Evolutionary conservation across 2,329 filamentous ascomycete genomes (phyloP).

Genomic region (Didymella pomorum): DNA sequence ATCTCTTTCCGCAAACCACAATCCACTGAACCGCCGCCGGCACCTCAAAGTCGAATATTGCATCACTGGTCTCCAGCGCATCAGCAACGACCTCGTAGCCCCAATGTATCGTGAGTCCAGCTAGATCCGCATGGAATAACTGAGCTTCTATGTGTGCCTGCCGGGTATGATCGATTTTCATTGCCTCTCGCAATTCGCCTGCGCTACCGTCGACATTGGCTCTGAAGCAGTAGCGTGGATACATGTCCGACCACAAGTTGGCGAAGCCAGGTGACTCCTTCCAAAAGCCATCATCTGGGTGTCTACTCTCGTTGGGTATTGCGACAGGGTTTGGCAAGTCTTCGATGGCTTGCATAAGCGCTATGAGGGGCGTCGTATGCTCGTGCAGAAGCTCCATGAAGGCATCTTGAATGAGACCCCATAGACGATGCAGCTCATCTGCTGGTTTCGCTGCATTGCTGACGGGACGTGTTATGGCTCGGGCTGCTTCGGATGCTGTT

Average conservation of each 20-base stretch:
- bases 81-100: constrained; percentile 19
- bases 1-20: not conserved
- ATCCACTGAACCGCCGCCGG: constrained; percentile 9
- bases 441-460: not conserved
- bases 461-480: constrained; percentile 16
- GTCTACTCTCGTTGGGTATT: not conserved
- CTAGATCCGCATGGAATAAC: constrained; percentile 3
- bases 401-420: constrained; percentile 13
- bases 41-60: constrained; percentile 17
- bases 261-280: constrained; percentile 10
- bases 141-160: constrained; percentile 17
- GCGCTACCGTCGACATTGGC: not conserved
- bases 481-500: constrained; percentile 14
- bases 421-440: constrained; percentile 7
- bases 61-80: constrained; percentile 10
- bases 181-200: not conserved
- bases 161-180: not conserved
- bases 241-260: constrained; percentile 16
- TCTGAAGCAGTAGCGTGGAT: constrained; percentile 9
- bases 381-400: constrained; percentile 12
- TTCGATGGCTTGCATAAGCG: constrained; percentile 16
- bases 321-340: constrained; percentile 5
- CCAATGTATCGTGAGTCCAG: constrained; percentile 14
- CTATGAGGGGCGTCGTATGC: not conserved
- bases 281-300: constrained; percentile 3